Conservation (phyloP, 345 rosid species). For the Adansonia digitata region DNA sequence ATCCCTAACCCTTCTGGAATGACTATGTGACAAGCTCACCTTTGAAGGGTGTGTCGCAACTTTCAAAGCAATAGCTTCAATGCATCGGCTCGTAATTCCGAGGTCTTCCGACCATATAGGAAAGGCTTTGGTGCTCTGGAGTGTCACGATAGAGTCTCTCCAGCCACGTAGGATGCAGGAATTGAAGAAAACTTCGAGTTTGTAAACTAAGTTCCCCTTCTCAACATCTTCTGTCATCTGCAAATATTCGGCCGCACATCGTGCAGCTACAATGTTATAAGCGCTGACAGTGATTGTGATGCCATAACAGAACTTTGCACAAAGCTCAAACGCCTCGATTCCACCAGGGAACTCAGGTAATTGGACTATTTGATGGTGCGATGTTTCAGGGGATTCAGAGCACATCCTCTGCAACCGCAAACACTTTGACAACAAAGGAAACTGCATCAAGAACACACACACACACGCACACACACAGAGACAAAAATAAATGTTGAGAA, state of each 20-base stretch:
- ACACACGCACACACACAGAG: too few relatives aligned
- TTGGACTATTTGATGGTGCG: slow-evolving; percentile 57
- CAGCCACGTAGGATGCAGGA: slow-evolving; percentile 90
- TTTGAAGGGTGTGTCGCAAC: slow-evolving; percentile 67
- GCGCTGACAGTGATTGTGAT: slow-evolving; percentile 90
- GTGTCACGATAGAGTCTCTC: slow-evolving; percentile 83
- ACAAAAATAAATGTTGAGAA: not conserved
- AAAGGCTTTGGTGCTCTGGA: slow-evolving; percentile 70
- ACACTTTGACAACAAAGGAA: slow-evolving; percentile 92
- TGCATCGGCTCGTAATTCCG: slow-evolving; percentile 79
- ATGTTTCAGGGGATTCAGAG: slow-evolving; percentile 68
- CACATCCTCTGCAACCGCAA: slow-evolving; percentile 66
- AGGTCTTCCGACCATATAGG: slow-evolving; percentile 85
- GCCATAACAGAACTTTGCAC: slow-evolving; percentile 95
- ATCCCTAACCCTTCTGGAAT: slow-evolving; percentile 78
- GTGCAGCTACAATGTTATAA: slow-evolving; percentile 78
- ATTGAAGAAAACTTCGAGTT: slow-evolving; percentile 86
- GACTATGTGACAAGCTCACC: slow-evolving; percentile 72
- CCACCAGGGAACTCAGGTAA: slow-evolving; percentile 97
- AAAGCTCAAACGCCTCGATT: slow-evolving; percentile 81
- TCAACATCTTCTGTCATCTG: slow-evolving; percentile 96
- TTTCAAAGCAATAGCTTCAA: slow-evolving; percentile 70
- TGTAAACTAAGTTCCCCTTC: slow-evolving; percentile 88
- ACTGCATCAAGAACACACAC: slow-evolving; percentile 47
- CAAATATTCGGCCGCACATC: slow-evolving; percentile 89